A percentile compares a stretch with the other conserved stretches of the same genome.
Evolutionary conservation across 139 green algal genomes (phyloP).

Genomic region (Zygnema cylindricum): DNA sequence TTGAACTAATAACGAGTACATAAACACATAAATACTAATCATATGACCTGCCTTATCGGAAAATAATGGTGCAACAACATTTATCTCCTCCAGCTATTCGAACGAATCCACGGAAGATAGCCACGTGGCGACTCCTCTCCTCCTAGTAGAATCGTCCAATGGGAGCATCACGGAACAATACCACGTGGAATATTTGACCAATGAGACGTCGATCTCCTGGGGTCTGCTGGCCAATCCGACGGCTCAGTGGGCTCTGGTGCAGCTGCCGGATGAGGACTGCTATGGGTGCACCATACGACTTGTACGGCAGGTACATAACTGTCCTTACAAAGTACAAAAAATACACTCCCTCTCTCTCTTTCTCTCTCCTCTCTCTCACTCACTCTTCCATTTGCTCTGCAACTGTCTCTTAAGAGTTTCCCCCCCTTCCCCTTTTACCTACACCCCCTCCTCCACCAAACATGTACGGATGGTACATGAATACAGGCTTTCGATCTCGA

Average conservation of each 20-base stretch:
- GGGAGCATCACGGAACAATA: neutral
- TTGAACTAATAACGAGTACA: too few relatives aligned
- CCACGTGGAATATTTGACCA: neutral
- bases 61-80: too few relatives aligned
- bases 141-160: neutral
- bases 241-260: slow-evolving; percentile 45
- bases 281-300: slow-evolving; percentile 47
- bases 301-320: slow-evolving; percentile 26
- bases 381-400: neutral
- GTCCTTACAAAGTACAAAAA: slow-evolving; percentile 3
- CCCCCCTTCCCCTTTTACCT: neutral
- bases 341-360: neutral
- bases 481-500: slow-evolving; percentile 33
- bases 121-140: too few relatives aligned
- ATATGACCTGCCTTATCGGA: too few relatives aligned
- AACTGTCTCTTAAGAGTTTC: neutral
- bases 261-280: slow-evolving; percentile 18
- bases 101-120: too few relatives aligned
- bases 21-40: too few relatives aligned
- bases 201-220: slow-evolving; percentile 24
- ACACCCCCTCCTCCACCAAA: neutral
- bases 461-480: neutral
- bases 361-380: neutral
- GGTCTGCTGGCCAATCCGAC: slow-evolving; percentile 45
- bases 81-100: too few relatives aligned